Conservation (phyloP, 805 yeast species). For the Scheffersomyces coipomensis region DNA sequence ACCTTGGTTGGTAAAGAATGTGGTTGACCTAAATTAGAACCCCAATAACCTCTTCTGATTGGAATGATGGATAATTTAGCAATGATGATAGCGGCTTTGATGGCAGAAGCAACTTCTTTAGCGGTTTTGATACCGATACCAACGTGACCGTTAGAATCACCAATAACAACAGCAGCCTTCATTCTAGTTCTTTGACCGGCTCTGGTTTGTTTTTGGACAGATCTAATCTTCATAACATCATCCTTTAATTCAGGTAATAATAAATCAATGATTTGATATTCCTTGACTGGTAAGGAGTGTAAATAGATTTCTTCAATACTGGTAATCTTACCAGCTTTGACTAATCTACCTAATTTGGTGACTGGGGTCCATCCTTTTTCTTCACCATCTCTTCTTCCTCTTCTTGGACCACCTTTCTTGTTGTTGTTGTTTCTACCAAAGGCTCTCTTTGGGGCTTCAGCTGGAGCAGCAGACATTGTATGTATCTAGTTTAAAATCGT, state of each 20-base stretch:
- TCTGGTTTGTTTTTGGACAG: slow-evolving; percentile 99
- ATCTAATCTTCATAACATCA: slow-evolving; percentile 99
- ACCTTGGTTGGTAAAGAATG: slow-evolving; percentile 98
- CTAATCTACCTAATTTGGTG: slow-evolving; percentile 99
- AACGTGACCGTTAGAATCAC: slow-evolving; percentile 99
- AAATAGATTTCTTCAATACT: slow-evolving; percentile 97
- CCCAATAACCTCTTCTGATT: slow-evolving; percentile 99
- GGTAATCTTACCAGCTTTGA: slow-evolving; percentile 96
- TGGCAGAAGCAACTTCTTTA: slow-evolving; percentile 99
- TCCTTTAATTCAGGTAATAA: slow-evolving; percentile 94
- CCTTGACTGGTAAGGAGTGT: slow-evolving; percentile 99
- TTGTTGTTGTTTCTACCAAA: slow-evolving; percentile 64
- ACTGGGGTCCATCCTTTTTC: slow-evolving; percentile 99
- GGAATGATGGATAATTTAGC: slow-evolving; percentile 99
- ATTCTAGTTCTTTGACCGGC: slow-evolving; percentile 99
- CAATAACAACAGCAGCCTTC: slow-evolving; percentile 99
- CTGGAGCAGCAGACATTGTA: slow-evolving; percentile 43
- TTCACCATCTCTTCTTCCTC: slow-evolving; percentile 79
- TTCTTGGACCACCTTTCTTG: slow-evolving; percentile 53
- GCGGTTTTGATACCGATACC: slow-evolving; percentile 99
- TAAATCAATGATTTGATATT: slow-evolving; percentile 97
- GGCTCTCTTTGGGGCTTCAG: slow-evolving; percentile 45
- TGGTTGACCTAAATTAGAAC: slow-evolving; percentile 99
- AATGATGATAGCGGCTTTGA: slow-evolving; percentile 98
- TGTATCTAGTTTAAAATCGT: slow-evolving; percentile 24